Evolutionary conservation across 1,284 basidiomycete genomes (phyloP).

Genomic region (Athelia psychrophila): DNA sequence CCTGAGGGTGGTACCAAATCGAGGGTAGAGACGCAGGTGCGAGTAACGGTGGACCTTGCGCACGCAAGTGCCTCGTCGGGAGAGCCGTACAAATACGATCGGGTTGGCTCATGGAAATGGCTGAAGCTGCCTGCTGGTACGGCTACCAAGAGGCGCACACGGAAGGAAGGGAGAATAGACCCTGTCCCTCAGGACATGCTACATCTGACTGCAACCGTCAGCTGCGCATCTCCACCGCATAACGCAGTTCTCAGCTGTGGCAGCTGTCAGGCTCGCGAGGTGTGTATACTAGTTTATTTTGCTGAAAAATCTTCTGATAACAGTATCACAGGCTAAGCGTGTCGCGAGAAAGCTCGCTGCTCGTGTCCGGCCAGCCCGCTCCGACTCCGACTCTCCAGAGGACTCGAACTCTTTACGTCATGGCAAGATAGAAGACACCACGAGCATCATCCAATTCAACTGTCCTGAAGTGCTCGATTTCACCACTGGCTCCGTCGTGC

Average conservation of each 20-base stretch:
- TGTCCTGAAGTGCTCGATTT: constrained; percentile 92
- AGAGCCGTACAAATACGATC: constrained; percentile 63
- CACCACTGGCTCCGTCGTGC: constrained; percentile 80
- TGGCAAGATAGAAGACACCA: constrained; percentile 65
- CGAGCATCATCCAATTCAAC: constrained; percentile 93
- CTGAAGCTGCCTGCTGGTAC: constrained; percentile 75
- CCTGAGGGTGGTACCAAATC: constrained; percentile 88
- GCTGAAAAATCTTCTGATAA: constrained; percentile 6
- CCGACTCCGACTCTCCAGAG: constrained; percentile 71
- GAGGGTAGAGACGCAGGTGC: constrained; percentile 90
- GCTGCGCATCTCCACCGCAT: constrained; percentile 77
- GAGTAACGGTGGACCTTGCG: constrained; percentile 76
- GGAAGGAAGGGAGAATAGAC: constrained; percentile 88
- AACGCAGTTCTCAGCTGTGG: constrained; percentile 79
- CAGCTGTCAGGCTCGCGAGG: constrained; percentile 83
- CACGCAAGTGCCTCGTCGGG: constrained; percentile 57
- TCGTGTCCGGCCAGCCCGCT: constrained; percentile 70
- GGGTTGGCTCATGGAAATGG: constrained; percentile 84
- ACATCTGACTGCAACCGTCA: constrained; percentile 63
- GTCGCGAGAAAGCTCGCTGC: constrained; percentile 83
- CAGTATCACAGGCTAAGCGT: constrained; percentile 69
- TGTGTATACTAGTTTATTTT: constrained; percentile 28
- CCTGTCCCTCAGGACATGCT: constrained; percentile 71
- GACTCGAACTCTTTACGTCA: constrained; percentile 42
- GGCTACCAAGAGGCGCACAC: constrained; percentile 77